Conservation (phyloP, 2,329 filamentous ascomycete genomes). For the Elsinoe ampelina region DNA sequence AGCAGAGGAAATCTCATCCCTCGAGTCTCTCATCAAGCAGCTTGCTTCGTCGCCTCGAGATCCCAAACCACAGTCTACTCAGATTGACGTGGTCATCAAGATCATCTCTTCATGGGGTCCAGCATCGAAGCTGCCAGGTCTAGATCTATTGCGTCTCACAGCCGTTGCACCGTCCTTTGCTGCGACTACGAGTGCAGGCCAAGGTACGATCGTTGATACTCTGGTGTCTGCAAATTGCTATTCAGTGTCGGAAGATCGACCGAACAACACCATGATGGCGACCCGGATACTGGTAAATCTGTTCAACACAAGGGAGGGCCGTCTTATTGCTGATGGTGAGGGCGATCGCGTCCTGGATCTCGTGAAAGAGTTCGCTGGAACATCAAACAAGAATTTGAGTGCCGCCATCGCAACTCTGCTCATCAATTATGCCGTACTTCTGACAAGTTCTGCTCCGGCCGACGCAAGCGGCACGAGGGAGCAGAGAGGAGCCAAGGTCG, state of each 20-base stretch:
- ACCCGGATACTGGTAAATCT: slow-evolving; percentile 74
- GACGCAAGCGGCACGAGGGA: slow-evolving; percentile 23
- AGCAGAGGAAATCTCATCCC: slow-evolving; percentile 50
- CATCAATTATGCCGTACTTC: slow-evolving; percentile 75
- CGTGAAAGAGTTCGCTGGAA: slow-evolving; percentile 51
- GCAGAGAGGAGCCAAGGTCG: slow-evolving; percentile 25
- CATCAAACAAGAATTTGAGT: slow-evolving; percentile 54
- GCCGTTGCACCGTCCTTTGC: slow-evolving; percentile 60
- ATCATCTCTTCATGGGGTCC: slow-evolving; percentile 73
- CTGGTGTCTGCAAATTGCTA: slow-evolving; percentile 53
- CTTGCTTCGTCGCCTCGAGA: slow-evolving; percentile 47
- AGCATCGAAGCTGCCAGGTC: slow-evolving; percentile 66
- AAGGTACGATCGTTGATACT: slow-evolving; percentile 50
- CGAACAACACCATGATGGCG: slow-evolving; percentile 82
- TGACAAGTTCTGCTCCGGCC: slow-evolving; percentile 35
- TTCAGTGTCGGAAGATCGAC: slow-evolving; percentile 45
- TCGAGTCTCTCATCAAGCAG: slow-evolving; percentile 53
- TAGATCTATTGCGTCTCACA: slow-evolving; percentile 81
- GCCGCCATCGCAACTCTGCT: slow-evolving; percentile 74
- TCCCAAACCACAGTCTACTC: slow-evolving; percentile 28
- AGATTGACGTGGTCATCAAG: slow-evolving; percentile 52
- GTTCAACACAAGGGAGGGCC: slow-evolving; percentile 65
- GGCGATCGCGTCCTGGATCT: slow-evolving; percentile 54
- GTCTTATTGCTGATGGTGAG: slow-evolving; percentile 45
- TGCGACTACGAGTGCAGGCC: slow-evolving; percentile 44